A percentile compares a stretch with the other conserved stretches of the same genome.
Evolutionary conservation across 306 rosid genomes (phyloP).

Genomic region (Sphenostylis stenocarpa): DNA sequence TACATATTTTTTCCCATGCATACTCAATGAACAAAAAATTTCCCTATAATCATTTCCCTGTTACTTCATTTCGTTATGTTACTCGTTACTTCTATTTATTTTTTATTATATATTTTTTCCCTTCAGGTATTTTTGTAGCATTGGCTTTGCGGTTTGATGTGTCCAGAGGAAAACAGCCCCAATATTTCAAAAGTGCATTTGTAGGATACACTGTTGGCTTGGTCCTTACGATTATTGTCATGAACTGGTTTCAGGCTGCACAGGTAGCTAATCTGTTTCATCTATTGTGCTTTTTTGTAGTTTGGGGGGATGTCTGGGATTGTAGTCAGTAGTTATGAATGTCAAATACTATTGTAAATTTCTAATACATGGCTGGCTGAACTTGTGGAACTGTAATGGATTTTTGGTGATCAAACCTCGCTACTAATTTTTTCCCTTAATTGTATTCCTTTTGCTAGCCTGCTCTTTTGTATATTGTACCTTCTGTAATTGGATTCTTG

Average conservation of each 20-base stretch:
- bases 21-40: background rate
- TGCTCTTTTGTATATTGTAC: conserved; percentile 93
- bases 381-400: background rate
- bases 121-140: conserved; percentile 93
- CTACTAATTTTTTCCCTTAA: conserved; percentile 12
- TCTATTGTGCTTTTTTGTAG: background rate
- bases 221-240: conserved; percentile 88
- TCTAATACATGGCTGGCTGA: conserved; percentile 23
- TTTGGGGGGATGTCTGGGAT: background rate
- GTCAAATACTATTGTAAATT: background rate
- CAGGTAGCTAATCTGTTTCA: conserved; percentile 64
- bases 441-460: conserved; percentile 62
- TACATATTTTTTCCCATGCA: no score
- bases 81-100: conserved; percentile 1
- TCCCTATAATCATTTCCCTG: no score
- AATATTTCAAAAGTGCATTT: conserved; percentile 93
- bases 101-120: background rate
- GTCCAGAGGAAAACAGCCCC: conserved; percentile 79
- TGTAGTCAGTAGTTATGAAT: background rate
- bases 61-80: conserved; percentile 1
- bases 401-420: background rate
- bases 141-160: conserved; percentile 97
- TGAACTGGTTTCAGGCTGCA: conserved; percentile 99
- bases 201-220: conserved; percentile 77
- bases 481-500: conserved; percentile 89